Conservation (phyloP, 768 basidiomycete species). For the Serendipita indica region DNA sequence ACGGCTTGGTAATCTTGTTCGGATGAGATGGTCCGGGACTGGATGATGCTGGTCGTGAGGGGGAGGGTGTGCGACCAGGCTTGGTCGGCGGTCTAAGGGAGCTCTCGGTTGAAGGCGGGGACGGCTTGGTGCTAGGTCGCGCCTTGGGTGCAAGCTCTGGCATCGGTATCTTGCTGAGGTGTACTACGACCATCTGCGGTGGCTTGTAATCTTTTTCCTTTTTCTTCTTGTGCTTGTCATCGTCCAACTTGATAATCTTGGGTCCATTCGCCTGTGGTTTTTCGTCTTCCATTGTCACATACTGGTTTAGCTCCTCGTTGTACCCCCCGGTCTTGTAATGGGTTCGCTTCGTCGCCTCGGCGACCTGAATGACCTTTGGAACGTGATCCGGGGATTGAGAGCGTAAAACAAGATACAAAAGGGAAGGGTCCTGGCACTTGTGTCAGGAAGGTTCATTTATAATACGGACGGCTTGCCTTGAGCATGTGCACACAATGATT, state of each 20-base stretch:
- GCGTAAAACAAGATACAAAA: slow-evolving; percentile 63
- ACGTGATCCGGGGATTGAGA: slow-evolving; percentile 50
- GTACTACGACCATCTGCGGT: slow-evolving; percentile 51
- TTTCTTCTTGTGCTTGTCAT: slow-evolving; percentile 24
- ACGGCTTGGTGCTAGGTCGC: background rate
- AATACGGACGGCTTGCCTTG: slow-evolving; percentile 29
- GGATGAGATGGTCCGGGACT: background rate
- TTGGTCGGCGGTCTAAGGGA: background rate
- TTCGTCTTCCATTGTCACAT: slow-evolving; percentile 53
- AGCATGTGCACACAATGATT: slow-evolving; percentile 49
- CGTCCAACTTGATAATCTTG: slow-evolving; percentile 51
- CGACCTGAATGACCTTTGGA: slow-evolving; percentile 64
- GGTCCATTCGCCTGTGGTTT: slow-evolving; percentile 36
- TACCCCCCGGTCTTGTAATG: slow-evolving; percentile 61
- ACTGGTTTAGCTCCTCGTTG: slow-evolving; percentile 49
- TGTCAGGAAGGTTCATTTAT: background rate
- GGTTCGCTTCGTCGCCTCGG: slow-evolving; percentile 65
- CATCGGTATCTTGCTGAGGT: slow-evolving; percentile 78
- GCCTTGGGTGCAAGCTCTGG: slow-evolving; percentile 53
- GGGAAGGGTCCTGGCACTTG: slow-evolving; percentile 48
- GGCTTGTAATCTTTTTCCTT: slow-evolving; percentile 43
- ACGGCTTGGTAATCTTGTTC: slow-evolving; percentile 8
- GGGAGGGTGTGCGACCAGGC: slow-evolving; percentile 1
- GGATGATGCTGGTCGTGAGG: background rate
- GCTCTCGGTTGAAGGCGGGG: background rate